Conservation (phyloP, 1,139 yeast genomes). For the Nakaseomyces uthaithaninus region DNA sequence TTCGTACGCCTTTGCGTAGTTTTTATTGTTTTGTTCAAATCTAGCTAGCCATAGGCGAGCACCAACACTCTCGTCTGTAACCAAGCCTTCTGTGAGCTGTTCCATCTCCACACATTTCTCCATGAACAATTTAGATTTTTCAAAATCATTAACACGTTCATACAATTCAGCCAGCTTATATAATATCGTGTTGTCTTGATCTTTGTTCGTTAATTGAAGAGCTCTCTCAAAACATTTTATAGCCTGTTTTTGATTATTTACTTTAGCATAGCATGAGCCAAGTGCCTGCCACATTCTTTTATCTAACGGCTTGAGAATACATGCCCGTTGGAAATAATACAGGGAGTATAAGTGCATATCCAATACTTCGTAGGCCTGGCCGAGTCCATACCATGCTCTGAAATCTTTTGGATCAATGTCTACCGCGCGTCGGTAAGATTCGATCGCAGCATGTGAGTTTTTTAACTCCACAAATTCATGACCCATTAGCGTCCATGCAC, state of each 20-base stretch:
- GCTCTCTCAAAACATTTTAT: slow-evolving; percentile 45
- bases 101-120: slow-evolving; percentile 55
- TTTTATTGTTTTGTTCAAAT: slow-evolving; percentile 47
- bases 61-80: slow-evolving; percentile 68
- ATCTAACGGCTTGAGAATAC: slow-evolving; percentile 80
- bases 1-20: slow-evolving; percentile 62
- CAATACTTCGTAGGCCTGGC: slow-evolving; percentile 94
- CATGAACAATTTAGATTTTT: slow-evolving; percentile 61
- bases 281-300: slow-evolving; percentile 96
- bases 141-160: slow-evolving; percentile 46
- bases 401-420: slow-evolving; percentile 81
- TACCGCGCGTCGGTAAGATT: slow-evolving; percentile 87
- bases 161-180: slow-evolving; percentile 63
- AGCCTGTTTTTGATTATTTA: slow-evolving; percentile 47
- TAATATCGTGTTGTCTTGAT: slow-evolving; percentile 46
- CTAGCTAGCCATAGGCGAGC: slow-evolving; percentile 87
- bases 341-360: slow-evolving; percentile 92
- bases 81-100: slow-evolving; percentile 53
- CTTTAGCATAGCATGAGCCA: slow-evolving; percentile 81
- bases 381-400: slow-evolving; percentile 97
- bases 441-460: slow-evolving; percentile 96
- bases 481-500: slow-evolving; percentile 99
- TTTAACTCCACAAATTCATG: slow-evolving; percentile 96
- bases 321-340: slow-evolving; percentile 87
- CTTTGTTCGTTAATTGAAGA: slow-evolving; percentile 35